Percentiles rank a stretch among this genome's conserved stretches.
phyloP scores from a whole-genome alignment of 208 protist genomes.

The Leishmania braziliensis region DNA sequence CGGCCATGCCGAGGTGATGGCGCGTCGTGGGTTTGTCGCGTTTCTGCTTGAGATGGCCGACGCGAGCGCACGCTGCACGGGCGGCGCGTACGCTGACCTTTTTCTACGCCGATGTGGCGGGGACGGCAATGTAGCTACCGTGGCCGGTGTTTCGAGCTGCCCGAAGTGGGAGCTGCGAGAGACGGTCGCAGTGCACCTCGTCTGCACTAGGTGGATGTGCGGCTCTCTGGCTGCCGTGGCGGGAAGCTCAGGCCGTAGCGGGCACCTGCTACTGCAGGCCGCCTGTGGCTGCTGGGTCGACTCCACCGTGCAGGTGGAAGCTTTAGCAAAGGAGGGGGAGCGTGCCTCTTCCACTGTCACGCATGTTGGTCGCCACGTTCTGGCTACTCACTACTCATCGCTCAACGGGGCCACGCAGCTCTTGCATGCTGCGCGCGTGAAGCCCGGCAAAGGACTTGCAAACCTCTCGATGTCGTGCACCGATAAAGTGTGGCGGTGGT shows the following conservation, averaged over 20 bases:
- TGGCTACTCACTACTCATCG: slow-evolving; percentile 56
- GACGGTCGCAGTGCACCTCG: slow-evolving; percentile 54
- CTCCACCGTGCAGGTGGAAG: not conserved
- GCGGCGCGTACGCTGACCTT: not conserved
- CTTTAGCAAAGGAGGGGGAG: not conserved
- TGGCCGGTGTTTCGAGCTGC: not conserved
- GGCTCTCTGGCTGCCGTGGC: slow-evolving; percentile 58
- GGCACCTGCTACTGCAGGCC: slow-evolving; percentile 54
- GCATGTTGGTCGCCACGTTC: slow-evolving; percentile 26
- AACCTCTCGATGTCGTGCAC: slow-evolving; percentile 91
- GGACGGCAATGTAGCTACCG: not conserved
- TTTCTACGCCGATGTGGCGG: slow-evolving; percentile 8
- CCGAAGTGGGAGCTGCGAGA: slow-evolving; percentile 33
- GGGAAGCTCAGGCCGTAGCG: slow-evolving; percentile 41
- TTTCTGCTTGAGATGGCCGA: slow-evolving; percentile 62
- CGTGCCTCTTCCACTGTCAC: not conserved
- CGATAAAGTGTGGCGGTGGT: slow-evolving; percentile 90
- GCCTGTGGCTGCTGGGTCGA: slow-evolving; percentile 37
- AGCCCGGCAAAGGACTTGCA: slow-evolving; percentile 78
- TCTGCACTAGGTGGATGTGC: slow-evolving; percentile 78
- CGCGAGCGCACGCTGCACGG: not conserved
- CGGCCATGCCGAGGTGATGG: slow-evolving; percentile 90
- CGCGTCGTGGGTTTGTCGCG: slow-evolving; percentile 67
- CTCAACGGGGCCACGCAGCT: slow-evolving; percentile 32
- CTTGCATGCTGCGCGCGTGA: slow-evolving; percentile 50